A percentile compares a stretch with the other conserved stretches of the same genome.
These are phyloP conservation scores for Alternaria conjuncta DNA, from an alignment of 2,329 filamentous ascomycete species.

Conservation along the genomic window DNA sequence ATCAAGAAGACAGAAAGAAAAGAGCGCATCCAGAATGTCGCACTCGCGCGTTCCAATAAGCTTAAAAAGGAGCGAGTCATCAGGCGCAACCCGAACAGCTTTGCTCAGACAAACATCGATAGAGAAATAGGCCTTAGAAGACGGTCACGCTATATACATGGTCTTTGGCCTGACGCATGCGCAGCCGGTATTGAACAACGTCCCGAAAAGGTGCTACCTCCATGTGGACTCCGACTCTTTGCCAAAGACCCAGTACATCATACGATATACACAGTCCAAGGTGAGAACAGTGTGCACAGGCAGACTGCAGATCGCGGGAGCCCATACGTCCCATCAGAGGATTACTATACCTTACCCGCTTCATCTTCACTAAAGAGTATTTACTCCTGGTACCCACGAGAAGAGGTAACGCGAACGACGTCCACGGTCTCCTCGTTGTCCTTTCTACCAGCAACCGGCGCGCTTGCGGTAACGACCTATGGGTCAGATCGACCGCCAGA, in stretches of 20 bases:
- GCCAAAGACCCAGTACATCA: constrained; percentile 33
- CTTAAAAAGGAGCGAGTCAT: constrained; percentile 34
- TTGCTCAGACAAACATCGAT: constrained; percentile 28
- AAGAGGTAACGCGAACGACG: constrained; percentile 28
- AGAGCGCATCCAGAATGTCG: constrained; percentile 22
- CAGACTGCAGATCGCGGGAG: constrained; percentile 13
- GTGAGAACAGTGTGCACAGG: constrained; percentile 29
- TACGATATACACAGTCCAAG: constrained; percentile 33
- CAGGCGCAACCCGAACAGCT: constrained; percentile 20
- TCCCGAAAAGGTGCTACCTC: constrained; percentile 11
- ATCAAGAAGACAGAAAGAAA: constrained; percentile 46
- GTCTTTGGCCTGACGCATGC: constrained; percentile 37
- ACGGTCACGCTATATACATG: constrained; percentile 25
- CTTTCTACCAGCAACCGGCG: constrained; percentile 35
- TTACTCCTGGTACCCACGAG: constrained; percentile 25
- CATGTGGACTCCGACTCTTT: constrained; percentile 29
- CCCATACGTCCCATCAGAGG: not conserved
- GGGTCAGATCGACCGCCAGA: constrained; percentile 38
- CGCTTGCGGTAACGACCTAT: constrained; percentile 38
- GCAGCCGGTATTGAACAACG: constrained; percentile 16
- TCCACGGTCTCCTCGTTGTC: constrained; percentile 41
- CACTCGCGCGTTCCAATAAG: constrained; percentile 13
- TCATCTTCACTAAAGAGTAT: constrained; percentile 15
- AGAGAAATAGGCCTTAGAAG: constrained; percentile 36
- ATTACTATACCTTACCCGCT: not conserved